Base-by-base conservation (phyloP, 805 yeast genomes). In the Candida germanica region DNA sequence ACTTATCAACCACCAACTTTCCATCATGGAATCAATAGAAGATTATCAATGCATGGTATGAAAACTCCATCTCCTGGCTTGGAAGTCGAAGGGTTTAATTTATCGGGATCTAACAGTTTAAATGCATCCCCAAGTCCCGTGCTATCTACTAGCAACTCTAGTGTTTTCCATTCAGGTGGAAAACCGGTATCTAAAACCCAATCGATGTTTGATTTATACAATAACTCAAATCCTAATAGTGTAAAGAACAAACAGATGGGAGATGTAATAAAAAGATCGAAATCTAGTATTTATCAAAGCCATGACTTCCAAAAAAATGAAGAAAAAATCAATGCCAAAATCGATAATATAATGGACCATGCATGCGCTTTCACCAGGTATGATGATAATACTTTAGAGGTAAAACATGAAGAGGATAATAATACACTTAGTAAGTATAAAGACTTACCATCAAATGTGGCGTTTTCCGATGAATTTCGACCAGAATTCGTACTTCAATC, bases 401-500 rank as follows among this genome's bases (percentile, higher is more conserved):
- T 37, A 6, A 10, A 26, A 5, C n/a, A n/a, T n/a, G 19, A 19
- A 5, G 25, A 11, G 10, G 25, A 17, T 5, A 3, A 11, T 11
- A 3, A 8, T 7, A 9, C 16, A 15, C 17, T 24, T n/a, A 21
- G 14, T 16, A 52, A 52, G 18, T 40, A 42, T 20, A 47, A 44
- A 16, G 46, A 53, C 5, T 48, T 67, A 13, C 40, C 53, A 5
- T 64, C 70, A 1, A 56, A 47, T 36, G 65, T 65, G 7, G 72
- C 71, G 4, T 76, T 67, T 45, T 54, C 68, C 3, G 76, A 74
- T 18, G 75, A 73, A 39, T 76, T 64, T 43, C 51, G 78, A 27
- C 75, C 79, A 0, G 80, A 75, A 44, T 76, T 69, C 46, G 53
- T 59, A 10, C 42, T 76, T 18, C 84, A 78, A 51, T 76, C 80